phyloP scores from a whole-genome alignment of 371 early-diverging fungal genomes.

The Rhizomucor pusillus region DNA sequence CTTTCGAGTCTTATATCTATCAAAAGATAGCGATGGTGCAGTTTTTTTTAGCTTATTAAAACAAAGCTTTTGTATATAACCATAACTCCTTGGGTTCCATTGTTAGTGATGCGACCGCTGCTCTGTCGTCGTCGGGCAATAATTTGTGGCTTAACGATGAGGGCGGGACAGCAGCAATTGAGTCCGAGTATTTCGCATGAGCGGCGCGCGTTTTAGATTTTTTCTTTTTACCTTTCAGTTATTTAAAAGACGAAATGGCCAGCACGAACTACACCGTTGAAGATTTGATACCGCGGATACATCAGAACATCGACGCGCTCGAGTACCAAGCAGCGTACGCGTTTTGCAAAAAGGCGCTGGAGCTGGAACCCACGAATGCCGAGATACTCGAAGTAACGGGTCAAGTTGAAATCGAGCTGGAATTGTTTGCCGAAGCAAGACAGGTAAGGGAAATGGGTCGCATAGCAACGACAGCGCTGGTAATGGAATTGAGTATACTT shows the following conservation, averaged over 20 bases:
- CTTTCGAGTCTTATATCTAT: no score
- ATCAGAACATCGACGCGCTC: slow-evolving; percentile 73
- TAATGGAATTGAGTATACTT: neutral
- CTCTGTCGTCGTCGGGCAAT: no score
- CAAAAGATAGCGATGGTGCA: no score
- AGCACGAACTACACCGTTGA: slow-evolving; percentile 48
- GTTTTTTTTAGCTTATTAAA: no score
- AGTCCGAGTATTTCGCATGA: no score
- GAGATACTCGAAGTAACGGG: slow-evolving; percentile 70
- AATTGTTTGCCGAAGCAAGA: slow-evolving; percentile 64
- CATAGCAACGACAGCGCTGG: no score
- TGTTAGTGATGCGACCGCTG: no score
- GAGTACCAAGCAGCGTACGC: slow-evolving; percentile 72
- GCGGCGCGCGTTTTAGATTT: neutral
- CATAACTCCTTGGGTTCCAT: no score
- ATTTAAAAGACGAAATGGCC: slow-evolving; percentile 1
- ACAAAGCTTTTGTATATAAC: no score
- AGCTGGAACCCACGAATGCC: slow-evolving; percentile 61
- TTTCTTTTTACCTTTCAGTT: neutral
- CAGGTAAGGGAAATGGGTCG: slow-evolving; percentile 39
- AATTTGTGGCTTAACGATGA: neutral
- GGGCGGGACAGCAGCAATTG: no score
- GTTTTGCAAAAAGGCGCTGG: slow-evolving; percentile 70
- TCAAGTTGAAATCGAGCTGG: slow-evolving; percentile 74
- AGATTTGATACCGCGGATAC: slow-evolving; percentile 66